These are phyloP conservation scores for Neurospora sp. DNA, from an alignment of 495 filamentous ascomycete species.

Conservation along the genomic window DNA sequence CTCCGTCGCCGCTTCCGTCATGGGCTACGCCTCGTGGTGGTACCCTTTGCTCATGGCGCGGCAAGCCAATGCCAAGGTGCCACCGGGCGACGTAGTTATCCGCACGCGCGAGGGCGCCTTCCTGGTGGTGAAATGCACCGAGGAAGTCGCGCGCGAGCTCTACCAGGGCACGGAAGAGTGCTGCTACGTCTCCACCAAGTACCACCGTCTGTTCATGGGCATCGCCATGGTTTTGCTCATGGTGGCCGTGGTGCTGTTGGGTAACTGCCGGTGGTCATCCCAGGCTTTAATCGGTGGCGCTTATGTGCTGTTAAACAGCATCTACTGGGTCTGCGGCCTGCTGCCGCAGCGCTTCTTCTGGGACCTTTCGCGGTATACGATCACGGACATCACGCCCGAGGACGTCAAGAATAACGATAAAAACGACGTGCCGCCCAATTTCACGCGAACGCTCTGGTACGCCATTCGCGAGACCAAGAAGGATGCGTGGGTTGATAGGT, in stretches of 20 bases:
- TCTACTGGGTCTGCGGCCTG: constrained; percentile 49
- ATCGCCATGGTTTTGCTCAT: constrained; percentile 51
- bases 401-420: constrained; percentile 25
- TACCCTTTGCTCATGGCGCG: constrained; percentile 40
- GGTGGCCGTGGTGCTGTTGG: constrained; percentile 50
- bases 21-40: constrained; percentile 48
- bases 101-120: constrained; percentile 52
- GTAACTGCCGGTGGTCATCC: constrained; percentile 50
- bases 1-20: constrained; percentile 36
- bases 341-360: constrained; percentile 37
- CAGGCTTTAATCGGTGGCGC: constrained; percentile 47
- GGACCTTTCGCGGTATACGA: constrained; percentile 38
- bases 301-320: constrained; percentile 50
- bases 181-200: constrained; percentile 34
- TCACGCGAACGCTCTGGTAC: constrained; percentile 47
- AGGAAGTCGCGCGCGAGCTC: constrained; percentile 55
- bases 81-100: constrained; percentile 51
- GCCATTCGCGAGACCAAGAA: constrained; percentile 42
- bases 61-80: constrained; percentile 37
- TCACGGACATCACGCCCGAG: constrained; percentile 25
- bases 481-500: constrained; percentile 38
- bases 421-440: constrained; percentile 31
- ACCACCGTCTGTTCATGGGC: constrained; percentile 44
- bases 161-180: constrained; percentile 49
- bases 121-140: constrained; percentile 48